A percentile compares a stretch with the other conserved stretches of the same genome.
phyloP scores from a whole-genome alignment of 495 filamentous ascomycete species.

The Physcia stellaris region DNA sequence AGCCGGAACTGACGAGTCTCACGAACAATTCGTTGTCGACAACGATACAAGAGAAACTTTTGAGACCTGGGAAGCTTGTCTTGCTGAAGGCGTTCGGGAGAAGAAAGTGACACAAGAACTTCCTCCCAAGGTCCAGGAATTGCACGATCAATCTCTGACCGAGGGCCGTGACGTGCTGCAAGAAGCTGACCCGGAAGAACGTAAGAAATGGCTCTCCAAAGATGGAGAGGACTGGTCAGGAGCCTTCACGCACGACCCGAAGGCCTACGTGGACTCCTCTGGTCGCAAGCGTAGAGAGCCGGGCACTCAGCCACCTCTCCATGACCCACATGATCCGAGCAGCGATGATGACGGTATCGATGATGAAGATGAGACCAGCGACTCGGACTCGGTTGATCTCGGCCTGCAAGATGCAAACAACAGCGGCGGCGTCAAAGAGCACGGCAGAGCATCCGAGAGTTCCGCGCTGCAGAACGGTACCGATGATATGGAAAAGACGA shows the following conservation, averaged over 20 bases:
- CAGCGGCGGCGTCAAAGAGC: constrained; percentile 13
- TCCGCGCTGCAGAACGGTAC: constrained; percentile 7
- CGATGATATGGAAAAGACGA: constrained; percentile 13
- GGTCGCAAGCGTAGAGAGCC: constrained; percentile 41
- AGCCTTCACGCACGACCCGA: constrained; percentile 61
- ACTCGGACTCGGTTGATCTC: constrained; percentile 29
- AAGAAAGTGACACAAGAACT: constrained; percentile 53
- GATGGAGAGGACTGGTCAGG: constrained; percentile 79
- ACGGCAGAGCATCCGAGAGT: constrained; percentile 3
- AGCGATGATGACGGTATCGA: constrained; percentile 26
- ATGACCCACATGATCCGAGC: constrained; percentile 41
- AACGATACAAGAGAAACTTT: constrained; percentile 85
- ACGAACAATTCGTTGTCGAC: constrained; percentile 68
- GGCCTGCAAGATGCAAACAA: constrained; percentile 30
- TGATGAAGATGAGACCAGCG: constrained; percentile 28
- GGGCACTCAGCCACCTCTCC: constrained; percentile 37
- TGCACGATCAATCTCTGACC: constrained; percentile 69
- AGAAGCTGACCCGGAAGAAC: constrained; percentile 52
- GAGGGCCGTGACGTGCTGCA: constrained; percentile 69
- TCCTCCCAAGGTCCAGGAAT: constrained; percentile 46
- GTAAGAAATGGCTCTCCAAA: constrained; percentile 61
- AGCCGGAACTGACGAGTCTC: constrained; percentile 80
- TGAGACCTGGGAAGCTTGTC: constrained; percentile 86
- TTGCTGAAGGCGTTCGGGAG: constrained; percentile 65
- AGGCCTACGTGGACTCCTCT: constrained; percentile 34